phyloP scores from a whole-genome alignment of 805 yeast species.

The Saccharomyces jurei region DNA sequence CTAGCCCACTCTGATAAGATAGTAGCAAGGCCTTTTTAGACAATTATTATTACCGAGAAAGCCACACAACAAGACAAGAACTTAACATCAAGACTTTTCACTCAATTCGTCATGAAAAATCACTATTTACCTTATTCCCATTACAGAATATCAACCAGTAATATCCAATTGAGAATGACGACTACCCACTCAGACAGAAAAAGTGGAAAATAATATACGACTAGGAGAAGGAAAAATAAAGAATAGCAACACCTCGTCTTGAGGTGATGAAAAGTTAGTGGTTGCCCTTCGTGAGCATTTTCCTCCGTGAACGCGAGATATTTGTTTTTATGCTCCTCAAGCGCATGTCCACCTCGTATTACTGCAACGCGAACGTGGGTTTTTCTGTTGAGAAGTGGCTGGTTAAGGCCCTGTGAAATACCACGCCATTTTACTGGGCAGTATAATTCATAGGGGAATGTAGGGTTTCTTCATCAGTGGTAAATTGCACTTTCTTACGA shows the following conservation, averaged over 20 bases:
- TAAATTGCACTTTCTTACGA: background rate
- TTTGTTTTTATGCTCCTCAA: background rate
- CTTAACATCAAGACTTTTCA: background rate
- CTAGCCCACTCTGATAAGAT: background rate
- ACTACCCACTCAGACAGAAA: too few relatives aligned
- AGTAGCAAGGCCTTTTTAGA: background rate
- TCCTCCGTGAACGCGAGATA: background rate
- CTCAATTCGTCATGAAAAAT: background rate
- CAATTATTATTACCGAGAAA: background rate
- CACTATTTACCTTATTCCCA: background rate
- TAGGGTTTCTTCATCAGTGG: background rate
- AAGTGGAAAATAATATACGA: background rate
- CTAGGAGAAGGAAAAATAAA: background rate
- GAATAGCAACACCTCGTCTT: background rate
- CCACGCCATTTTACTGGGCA: background rate
- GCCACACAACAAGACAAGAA: background rate
- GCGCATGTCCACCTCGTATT: background rate
- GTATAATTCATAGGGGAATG: background rate
- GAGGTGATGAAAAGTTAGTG: background rate
- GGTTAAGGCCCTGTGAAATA: background rate
- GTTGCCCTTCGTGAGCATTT: background rate
- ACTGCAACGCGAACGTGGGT: background rate
- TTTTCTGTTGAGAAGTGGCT: background rate
- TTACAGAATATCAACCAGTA: background rate
- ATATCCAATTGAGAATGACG: background rate